Conservation (phyloP, 2,329 filamentous ascomycete species). For the Bipolaris oryzae region DNA sequence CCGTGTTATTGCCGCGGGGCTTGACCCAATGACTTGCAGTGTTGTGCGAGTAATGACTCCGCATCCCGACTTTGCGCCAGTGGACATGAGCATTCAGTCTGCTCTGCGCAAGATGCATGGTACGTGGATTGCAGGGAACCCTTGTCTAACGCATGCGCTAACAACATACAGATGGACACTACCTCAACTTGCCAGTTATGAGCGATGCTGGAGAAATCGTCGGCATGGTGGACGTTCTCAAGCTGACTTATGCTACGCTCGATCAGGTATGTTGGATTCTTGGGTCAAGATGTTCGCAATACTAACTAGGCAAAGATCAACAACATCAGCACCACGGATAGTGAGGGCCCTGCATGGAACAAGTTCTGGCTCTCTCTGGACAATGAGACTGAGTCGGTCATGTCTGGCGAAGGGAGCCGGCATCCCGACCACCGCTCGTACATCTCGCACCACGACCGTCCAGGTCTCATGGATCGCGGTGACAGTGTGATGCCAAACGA, state of each 20-base stretch:
- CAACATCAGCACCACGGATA: slow-evolving; percentile 86
- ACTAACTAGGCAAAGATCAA: slow-evolving; percentile 65
- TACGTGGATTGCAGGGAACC: slow-evolving; percentile 54
- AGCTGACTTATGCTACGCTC: slow-evolving; percentile 95
- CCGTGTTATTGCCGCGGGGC: slow-evolving; percentile 93
- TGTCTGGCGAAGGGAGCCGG: slow-evolving; percentile 86
- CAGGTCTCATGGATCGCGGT: slow-evolving; percentile 65
- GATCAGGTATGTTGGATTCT: slow-evolving; percentile 71
- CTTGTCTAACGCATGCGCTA: slow-evolving; percentile 3
- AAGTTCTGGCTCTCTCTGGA: slow-evolving; percentile 99
- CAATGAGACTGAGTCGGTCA: slow-evolving; percentile 92
- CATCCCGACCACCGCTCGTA: slow-evolving; percentile 72
- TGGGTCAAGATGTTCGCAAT: background rate
- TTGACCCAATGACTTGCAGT: slow-evolving; percentile 93
- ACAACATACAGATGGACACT: slow-evolving; percentile 80
- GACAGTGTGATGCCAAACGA: slow-evolving; percentile 92
- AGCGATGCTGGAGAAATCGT: slow-evolving; percentile 96
- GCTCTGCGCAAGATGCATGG: slow-evolving; percentile 99
- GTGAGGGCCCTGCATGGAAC: slow-evolving; percentile 97
- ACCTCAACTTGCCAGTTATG: slow-evolving; percentile 98
- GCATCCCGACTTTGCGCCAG: slow-evolving; percentile 96
- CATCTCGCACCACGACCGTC: slow-evolving; percentile 78
- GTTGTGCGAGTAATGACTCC: slow-evolving; percentile 99
- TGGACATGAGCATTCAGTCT: slow-evolving; percentile 99
- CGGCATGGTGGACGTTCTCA: slow-evolving; percentile 98